These are phyloP conservation scores for Sambucus nigra DNA, from an alignment of 129 eudicot species.

Conservation along the genomic window DNA sequence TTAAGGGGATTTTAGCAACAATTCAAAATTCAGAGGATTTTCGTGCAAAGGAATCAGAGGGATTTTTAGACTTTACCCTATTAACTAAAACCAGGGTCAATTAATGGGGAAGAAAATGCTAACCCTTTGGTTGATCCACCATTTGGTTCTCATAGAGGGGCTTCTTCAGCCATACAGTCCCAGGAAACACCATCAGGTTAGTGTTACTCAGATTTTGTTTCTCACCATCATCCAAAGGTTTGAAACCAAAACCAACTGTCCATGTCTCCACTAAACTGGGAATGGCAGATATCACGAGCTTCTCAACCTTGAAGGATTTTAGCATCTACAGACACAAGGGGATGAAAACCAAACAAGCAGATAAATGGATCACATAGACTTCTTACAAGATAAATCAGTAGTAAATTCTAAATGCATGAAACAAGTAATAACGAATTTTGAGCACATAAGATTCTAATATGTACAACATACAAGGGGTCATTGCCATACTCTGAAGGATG, in stretches of 20 bases:
- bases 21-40: no score
- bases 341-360: conserved; percentile 3
- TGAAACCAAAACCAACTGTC: conserved; percentile 74
- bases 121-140: conserved; percentile 10
- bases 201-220: conserved; percentile 33
- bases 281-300: conserved; percentile 75
- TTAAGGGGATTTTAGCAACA: no score
- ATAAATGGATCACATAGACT: not conserved
- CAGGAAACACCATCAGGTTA: conserved; percentile 88
- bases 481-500: no score
- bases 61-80: no score
- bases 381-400: no score
- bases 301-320: conserved; percentile 70
- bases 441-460: no score
- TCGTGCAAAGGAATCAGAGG: no score
- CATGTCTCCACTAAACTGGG: conserved; percentile 74
- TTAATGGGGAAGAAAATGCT: conserved; percentile 4
- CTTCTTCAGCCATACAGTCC: conserved; percentile 82
- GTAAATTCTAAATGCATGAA: no score
- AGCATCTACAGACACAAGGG: conserved; percentile 65
- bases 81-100: not conserved
- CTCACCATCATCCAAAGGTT: conserved; percentile 59
- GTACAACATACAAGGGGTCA: no score
- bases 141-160: conserved; percentile 12
- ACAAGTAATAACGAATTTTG: no score